phyloP scores from a whole-genome alignment of 768 basidiomycete genomes.

The Suillus subluteus region DNA sequence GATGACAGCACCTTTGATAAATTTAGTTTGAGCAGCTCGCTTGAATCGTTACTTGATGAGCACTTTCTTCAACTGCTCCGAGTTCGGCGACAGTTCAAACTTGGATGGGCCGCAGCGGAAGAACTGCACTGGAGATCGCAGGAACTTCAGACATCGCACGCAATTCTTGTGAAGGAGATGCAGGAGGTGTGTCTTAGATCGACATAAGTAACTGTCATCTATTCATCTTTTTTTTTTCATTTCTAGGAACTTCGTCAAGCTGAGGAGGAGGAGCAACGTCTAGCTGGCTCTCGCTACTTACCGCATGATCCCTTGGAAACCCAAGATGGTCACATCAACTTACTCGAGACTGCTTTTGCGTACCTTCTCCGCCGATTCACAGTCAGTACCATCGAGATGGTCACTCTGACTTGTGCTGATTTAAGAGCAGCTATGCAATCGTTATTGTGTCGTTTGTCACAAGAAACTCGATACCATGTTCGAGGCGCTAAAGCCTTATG shows the following conservation, averaged over 20 bases:
- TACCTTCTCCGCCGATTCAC: conserved; percentile 68
- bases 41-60: conserved; percentile 64
- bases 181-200: conserved; percentile 32
- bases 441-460: conserved; percentile 79
- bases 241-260: conserved; percentile 30
- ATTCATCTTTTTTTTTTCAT: conserved; percentile 7
- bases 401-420: neutral
- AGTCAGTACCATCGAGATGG: conserved; percentile 37
- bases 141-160: conserved; percentile 43
- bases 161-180: conserved; percentile 40
- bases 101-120: conserved; percentile 77
- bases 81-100: conserved; percentile 50
- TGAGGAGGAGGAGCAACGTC: conserved; percentile 46
- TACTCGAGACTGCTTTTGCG: conserved; percentile 63
- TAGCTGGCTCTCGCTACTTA: conserved; percentile 46
- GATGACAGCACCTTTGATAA: conserved; percentile 53
- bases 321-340: conserved; percentile 48
- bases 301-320: conserved; percentile 56
- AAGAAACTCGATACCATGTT: conserved; percentile 53
- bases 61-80: conserved; percentile 57
- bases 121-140: conserved; percentile 49
- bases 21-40: conserved; percentile 65
- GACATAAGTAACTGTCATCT: neutral
- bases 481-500: conserved; percentile 73
- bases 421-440: conserved; percentile 57